Percentiles rank a stretch among this genome's conserved stretches.
Conservation (phyloP, 1,139 yeast species). For the Candida anutae region DNA sequence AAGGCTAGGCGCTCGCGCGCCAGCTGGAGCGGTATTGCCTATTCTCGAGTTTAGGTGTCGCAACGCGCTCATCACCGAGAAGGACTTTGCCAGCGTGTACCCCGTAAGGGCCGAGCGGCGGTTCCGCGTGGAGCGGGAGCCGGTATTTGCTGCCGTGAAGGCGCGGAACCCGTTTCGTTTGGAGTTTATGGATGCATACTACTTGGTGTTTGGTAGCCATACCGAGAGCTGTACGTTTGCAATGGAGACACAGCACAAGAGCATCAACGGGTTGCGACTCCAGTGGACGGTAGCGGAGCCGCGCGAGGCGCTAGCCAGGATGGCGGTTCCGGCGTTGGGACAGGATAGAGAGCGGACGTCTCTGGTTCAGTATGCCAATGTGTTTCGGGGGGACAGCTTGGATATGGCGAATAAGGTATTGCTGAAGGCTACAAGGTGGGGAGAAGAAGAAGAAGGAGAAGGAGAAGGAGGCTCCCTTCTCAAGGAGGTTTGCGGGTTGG, state of each 20-base stretch:
- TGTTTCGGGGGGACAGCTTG: too few species aligned
- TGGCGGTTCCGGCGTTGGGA: slow-evolving; percentile 22
- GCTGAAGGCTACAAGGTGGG: too few species aligned
- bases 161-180: slow-evolving; percentile 41
- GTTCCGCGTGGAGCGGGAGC: slow-evolving; percentile 15
- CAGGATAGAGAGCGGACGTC: too few species aligned
- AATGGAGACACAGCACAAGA: slow-evolving; percentile 39
- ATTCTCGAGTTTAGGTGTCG: slow-evolving; percentile 29
- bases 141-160: slow-evolving; percentile 32
- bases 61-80: slow-evolving; percentile 25
- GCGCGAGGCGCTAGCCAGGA: slow-evolving; percentile 12
- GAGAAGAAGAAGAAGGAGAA: too few species aligned
- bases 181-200: slow-evolving; percentile 41
- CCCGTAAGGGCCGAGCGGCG: slow-evolving; percentile 26
- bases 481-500: too few species aligned
- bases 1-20: too few species aligned
- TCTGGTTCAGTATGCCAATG: too few species aligned
- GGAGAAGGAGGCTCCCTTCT: too few species aligned
- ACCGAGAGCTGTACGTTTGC: slow-evolving; percentile 45
- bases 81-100: slow-evolving; percentile 32
- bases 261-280: slow-evolving; percentile 44
- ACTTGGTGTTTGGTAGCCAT: slow-evolving; percentile 39
- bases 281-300: slow-evolving; percentile 34
- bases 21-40: slow-evolving; percentile 16
- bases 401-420: too few species aligned